Evolutionary conservation across 192 early-diverging fungal species (phyloP), one percentile per base, ranked within the genome.

Genomic region (Chytriomyces hyalinus): DNA sequence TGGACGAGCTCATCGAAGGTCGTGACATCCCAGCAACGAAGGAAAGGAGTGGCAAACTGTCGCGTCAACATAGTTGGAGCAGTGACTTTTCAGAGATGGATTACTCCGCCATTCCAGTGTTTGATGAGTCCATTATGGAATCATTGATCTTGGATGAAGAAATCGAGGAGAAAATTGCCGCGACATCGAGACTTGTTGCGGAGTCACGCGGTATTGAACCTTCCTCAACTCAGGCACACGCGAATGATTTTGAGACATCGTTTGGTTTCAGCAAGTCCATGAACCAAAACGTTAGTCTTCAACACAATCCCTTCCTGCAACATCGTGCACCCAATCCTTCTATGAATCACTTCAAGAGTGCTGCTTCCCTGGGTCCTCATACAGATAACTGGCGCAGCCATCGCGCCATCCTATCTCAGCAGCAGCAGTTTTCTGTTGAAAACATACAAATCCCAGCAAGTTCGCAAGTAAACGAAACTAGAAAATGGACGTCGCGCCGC

Each of bases 11-110:
- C 24, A 15, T 13, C 24, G 11, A 11, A 43, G 26, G 64, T 43
- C 26, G 26, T 28, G 67, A 20, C 1, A 46, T 17, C 67, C 17
- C 15, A 17, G 9, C 9, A 17, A 47, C 26, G 4, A 8, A 17
- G 11, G 11, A 17, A 15, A 28, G 47, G 9, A 17, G 43, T 13
- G 11, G 24, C 47, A n/a, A 13, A 17, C 13, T 51, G 26, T 45
- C 28, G 47, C 26, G 67, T 8, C 24, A 69, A n/a, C 15, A 46
- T 28, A 22, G 15, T 28, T 76, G 75, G 75, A 53, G 64, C 36
- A 53, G 48, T 10, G 75, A 76, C 45, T 20, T 69, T 7, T 50
- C 46, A 11, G 65, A 76, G 20, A 76, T 76, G 75, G 75, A 76
- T 59, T 76, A 53, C 51, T 51, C 65, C 10, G 22, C 22, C 22